Evolutionary conservation across 176 grass and related monocot species (phyloP).

Genomic region (Carex scoparia): DNA sequence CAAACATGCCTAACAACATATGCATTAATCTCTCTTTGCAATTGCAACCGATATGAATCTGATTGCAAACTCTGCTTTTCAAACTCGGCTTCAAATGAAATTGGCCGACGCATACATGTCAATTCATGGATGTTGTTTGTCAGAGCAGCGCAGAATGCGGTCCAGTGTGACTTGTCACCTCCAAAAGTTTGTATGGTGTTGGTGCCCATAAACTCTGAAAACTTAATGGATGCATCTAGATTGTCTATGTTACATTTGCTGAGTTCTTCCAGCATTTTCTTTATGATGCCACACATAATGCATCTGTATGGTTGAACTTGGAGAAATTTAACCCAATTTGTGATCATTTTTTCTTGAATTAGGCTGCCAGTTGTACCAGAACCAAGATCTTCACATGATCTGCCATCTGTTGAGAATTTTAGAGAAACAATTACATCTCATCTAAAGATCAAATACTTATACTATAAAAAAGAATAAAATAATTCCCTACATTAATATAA

Average conservation of each 20-base stretch:
- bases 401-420: not conserved
- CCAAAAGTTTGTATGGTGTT: not conserved
- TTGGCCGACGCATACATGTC: not conserved
- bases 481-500: too few species aligned
- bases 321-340: not conserved
- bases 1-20: too few species aligned
- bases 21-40: too few species aligned
- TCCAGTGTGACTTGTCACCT: not conserved
- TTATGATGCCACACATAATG: constrained; percentile 1
- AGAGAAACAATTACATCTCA: too few species aligned
- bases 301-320: not conserved
- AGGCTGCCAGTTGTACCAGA: not conserved
- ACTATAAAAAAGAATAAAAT: too few species aligned
- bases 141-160: not conserved
- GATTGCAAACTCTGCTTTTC: not conserved
- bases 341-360: not conserved
- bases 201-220: not conserved
- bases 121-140: not conserved
- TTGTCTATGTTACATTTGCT: not conserved
- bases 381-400: not conserved
- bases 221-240: not conserved
- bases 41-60: too few species aligned
- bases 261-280: constrained; percentile 1
- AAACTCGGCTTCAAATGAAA: too few species aligned
- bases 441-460: too few species aligned